Conservation (phyloP, 2,329 filamentous ascomycete species). For the Shiraia bambusicola region DNA sequence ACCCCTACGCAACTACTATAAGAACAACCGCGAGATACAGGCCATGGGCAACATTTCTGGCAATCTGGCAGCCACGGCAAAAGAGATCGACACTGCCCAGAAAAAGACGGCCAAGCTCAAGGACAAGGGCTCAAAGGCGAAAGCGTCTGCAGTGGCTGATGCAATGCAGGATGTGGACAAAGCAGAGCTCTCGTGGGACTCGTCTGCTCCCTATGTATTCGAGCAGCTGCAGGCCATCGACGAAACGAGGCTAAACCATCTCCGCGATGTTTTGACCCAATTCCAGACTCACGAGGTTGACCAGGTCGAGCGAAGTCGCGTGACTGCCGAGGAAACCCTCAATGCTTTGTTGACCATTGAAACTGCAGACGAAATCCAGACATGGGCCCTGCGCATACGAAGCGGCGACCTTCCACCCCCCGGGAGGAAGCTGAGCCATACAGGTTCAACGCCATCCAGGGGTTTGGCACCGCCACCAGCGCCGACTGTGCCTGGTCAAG, state of each 20-base stretch:
- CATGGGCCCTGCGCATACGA: conserved; percentile 58
- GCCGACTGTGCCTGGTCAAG: conserved; percentile 35
- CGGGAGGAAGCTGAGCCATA: conserved; percentile 36
- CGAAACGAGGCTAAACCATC: conserved; percentile 82
- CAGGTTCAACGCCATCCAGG: conserved; percentile 31
- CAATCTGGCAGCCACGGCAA: conserved; percentile 78
- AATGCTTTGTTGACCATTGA: conserved; percentile 82
- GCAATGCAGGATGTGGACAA: conserved; percentile 73
- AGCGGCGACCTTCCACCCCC: conserved; percentile 39
- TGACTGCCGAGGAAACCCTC: conserved; percentile 75
- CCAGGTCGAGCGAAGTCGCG: conserved; percentile 73
- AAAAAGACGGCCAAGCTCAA: conserved; percentile 82
- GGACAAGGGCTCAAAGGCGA: conserved; percentile 76
- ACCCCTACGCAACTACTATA: conserved; percentile 74
- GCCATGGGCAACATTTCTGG: conserved; percentile 78
- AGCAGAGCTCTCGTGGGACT: conserved; percentile 85
- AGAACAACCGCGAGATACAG: conserved; percentile 71
- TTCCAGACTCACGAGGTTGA: conserved; percentile 92
- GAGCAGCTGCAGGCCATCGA: conserved; percentile 90
- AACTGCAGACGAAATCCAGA: conserved; percentile 82
- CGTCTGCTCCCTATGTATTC: conserved; percentile 91
- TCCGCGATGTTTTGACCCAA: conserved; percentile 88
- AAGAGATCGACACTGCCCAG: conserved; percentile 80
- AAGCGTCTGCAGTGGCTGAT: conserved; percentile 72
- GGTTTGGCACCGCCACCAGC: conserved; percentile 39